Base-by-base conservation (phyloP, 2,329 filamentous ascomycete species). In the Lojkania enalia region DNA sequence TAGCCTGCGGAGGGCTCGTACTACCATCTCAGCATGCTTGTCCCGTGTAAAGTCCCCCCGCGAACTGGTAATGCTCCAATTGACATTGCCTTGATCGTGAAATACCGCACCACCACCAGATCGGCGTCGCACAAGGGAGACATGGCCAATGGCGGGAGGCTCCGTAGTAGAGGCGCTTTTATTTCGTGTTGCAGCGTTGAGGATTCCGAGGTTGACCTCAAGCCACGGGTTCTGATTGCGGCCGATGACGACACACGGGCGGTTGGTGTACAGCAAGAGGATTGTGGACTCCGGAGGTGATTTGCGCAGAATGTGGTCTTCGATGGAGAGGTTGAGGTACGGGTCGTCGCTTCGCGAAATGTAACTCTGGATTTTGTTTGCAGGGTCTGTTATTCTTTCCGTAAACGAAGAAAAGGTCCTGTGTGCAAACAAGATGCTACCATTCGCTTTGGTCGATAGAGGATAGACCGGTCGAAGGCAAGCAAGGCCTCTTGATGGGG, bases 201-300 rank as follows among this genome's bases (percentile, higher is more conserved):
- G 74, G 1, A 82, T 75, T 29, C 73, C 73, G 6, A 96, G 78
- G 65, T 95, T 88, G 50, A 89, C 84, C 74, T 99, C 94, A 6
- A 89, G 78, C 94, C 92, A 99, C 42, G 94, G 94, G 68, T 99
- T 99, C 74, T 99, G 94, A 69, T 99, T 99, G 48, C 94, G 85
- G 32, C 94, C 94, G 56, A 99, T 86, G 64, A 99, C 85, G 48
- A 99, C 80, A 66, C 88, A 90, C 1, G 92, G 90, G 27, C 82
- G 73, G 72, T 99, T 97, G 60, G 84, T 81, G 74, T 97, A 99
- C 39, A 96, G 80, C 44, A 97, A 87, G 2, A 97, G 81, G 39
- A 97, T 72, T 12, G 81, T 86, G 11, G 90, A 90, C 48, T 87
- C 81, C 5, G 83, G 76, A 1, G 85, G 81, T 0, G 86, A 85